These are phyloP conservation scores for Spiromastix sp. DNA, from an alignment of 2,329 filamentous ascomycete species.

Conservation along the genomic window DNA sequence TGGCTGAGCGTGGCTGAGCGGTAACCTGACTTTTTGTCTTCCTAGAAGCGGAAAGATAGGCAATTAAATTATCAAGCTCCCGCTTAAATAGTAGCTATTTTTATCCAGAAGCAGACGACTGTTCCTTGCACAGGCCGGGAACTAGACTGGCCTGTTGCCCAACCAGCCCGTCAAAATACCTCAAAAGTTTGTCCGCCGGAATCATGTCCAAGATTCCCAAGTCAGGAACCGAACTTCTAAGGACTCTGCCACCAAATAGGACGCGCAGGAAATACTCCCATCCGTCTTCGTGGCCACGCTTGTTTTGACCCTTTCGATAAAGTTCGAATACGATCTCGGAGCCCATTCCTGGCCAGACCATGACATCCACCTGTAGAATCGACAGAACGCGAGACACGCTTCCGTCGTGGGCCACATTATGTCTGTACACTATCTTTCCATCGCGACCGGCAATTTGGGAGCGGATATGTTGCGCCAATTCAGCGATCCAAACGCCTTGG, in stretches of 20 bases:
- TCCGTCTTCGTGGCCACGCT: slow-evolving; percentile 6
- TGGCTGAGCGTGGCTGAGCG: too few species aligned
- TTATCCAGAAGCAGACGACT: too few species aligned
- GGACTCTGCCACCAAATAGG: slow-evolving; percentile 57
- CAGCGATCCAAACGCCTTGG: slow-evolving; percentile 65
- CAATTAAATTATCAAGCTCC: too few species aligned
- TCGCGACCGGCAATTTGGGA: slow-evolving; percentile 36
- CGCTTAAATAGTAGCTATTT: too few species aligned
- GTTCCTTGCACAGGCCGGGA: not conserved
- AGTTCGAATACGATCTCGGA: slow-evolving; percentile 69
- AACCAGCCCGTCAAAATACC: slow-evolving; percentile 62
- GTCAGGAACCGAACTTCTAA: slow-evolving; percentile 57
- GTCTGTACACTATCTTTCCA: slow-evolving; percentile 46
- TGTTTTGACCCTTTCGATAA: slow-evolving; percentile 39
- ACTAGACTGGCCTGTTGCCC: slow-evolving; percentile 41
- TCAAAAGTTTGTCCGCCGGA: slow-evolving; percentile 52
- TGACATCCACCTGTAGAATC: slow-evolving; percentile 60
- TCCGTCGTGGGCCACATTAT: slow-evolving; percentile 76
- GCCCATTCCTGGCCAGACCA: slow-evolving; percentile 83
- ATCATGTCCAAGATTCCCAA: slow-evolving; percentile 64
- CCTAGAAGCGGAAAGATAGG: too few species aligned
- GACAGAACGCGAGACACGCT: slow-evolving; percentile 56
- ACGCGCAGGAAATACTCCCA: slow-evolving; percentile 50
- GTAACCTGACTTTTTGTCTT: too few species aligned
- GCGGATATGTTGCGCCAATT: slow-evolving; percentile 57